phyloP scores from a whole-genome alignment of 768 basidiomycete genomes.

The Gymnopilus dilepis region DNA sequence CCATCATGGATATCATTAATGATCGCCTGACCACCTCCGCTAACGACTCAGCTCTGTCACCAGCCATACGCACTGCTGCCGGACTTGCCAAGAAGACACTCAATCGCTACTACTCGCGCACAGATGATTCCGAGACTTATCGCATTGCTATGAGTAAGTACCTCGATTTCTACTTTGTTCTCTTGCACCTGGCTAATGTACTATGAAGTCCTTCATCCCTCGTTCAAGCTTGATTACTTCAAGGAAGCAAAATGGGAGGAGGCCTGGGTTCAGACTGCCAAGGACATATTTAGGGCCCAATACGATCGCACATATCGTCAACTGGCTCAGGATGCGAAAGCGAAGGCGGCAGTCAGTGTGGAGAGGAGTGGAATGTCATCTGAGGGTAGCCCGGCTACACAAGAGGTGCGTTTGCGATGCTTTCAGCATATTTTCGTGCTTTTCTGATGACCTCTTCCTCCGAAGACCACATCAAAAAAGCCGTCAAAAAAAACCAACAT shows the following conservation, averaged over 20 bases:
- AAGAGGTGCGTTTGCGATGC: too few relatives aligned
- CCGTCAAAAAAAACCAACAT: not conserved
- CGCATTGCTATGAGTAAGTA: conserved; percentile 40
- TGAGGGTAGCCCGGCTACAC: too few relatives aligned
- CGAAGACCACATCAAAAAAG: too few relatives aligned
- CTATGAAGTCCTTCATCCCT: conserved; percentile 35
- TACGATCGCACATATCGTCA: not conserved
- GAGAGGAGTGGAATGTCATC: not conserved
- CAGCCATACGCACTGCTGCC: conserved; percentile 30
- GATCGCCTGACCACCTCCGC: conserved; percentile 11
- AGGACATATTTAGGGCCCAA: conserved; percentile 6
- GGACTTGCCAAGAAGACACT: conserved; percentile 32
- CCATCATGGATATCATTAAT: conserved; percentile 19
- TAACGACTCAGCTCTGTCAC: not conserved
- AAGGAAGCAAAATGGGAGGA: conserved; percentile 28
- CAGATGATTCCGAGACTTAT: conserved; percentile 37
- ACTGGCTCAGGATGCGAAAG: too few relatives aligned
- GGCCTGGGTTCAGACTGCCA: conserved; percentile 31
- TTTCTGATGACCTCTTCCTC: not conserved
- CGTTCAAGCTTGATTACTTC: conserved; percentile 36
- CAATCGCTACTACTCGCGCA: conserved; percentile 37
- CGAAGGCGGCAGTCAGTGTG: too few relatives aligned
- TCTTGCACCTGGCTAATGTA: not conserved
- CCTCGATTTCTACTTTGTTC: not conserved
- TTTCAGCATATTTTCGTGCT: not conserved